Evolutionary conservation across 2,329 filamentous ascomycete species (phyloP), one percentile per base, ranked within the genome.

Genomic region (Aspergillus floridensis): DNA sequence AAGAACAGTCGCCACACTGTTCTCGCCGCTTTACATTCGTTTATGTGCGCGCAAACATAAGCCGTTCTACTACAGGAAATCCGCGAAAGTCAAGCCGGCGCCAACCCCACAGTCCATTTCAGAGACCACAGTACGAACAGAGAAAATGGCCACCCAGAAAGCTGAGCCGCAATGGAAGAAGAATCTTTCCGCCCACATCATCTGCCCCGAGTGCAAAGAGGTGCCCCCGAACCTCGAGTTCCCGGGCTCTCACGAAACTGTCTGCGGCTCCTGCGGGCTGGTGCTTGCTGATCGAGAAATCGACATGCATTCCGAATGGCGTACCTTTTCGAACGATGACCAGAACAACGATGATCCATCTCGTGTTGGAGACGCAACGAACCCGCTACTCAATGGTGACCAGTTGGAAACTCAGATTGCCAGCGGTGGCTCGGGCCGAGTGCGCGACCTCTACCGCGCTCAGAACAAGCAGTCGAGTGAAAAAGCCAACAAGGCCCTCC

Each of bases 271-370:
- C 62, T 99, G 95, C 71, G 95, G 95, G 41, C 83, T 97, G 35
- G 95, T 99, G 5, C 85, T 99, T 31, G 90, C 90, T 61, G 90
- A 93, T 71, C 89, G 92, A 66, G 92, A 95, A 74, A 93, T 99
- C 72, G 96, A 99, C 74, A 96, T 91, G 62, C 90, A 96, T 63
- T 96, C 92, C 51, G 95, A 99, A 80, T 99, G 95, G 95, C 91
- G 95, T 74, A 99, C 95, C 0, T 99, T 99, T 79, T 92, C 93
- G 73, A 98, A 98, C 74, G 95, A 99, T 72, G 96, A 99, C 74
- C 92, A 96, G 76, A 92, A 91, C 71, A 93, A 91, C 71, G 96
- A 98, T 69, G 95, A 99, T 67, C 95, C 96, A 4, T 97, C 92
- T 60, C 95, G 95, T 92, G 93, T 99, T 65, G 95, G 95, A 80